A percentile compares a stretch with the other conserved stretches of the same genome.
phyloP scores from a whole-genome alignment of 257 asterid species.

The Ballota nigra region DNA sequence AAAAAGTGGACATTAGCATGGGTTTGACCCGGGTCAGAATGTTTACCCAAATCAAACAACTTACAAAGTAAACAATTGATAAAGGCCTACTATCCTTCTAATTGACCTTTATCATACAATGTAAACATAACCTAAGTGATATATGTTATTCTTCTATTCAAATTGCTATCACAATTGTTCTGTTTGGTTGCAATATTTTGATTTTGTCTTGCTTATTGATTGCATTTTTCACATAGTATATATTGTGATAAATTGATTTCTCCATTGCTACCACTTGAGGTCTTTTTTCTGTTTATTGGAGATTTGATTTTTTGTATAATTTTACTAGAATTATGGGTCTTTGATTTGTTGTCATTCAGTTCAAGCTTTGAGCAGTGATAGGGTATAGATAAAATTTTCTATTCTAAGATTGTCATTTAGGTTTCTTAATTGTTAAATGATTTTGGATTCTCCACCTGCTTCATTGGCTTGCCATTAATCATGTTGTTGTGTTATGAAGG shows the following conservation, averaged over 20 bases:
- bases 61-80: too few species aligned
- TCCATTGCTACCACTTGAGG: not conserved
- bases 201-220: conserved; percentile 9
- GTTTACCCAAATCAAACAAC: too few species aligned
- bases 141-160: not conserved
- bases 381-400: too few species aligned
- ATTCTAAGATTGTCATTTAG: not conserved
- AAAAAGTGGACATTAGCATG: too few species aligned
- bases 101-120: too few species aligned
- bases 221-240: not conserved
- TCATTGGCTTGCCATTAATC: not conserved
- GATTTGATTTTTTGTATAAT: not conserved
- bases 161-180: not conserved
- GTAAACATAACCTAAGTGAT: too few species aligned
- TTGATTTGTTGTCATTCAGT: too few species aligned
- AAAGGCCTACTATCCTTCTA: too few species aligned
- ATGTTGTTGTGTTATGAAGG: not conserved
- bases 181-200: not conserved
- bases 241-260: not conserved
- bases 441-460: conserved; percentile 6
- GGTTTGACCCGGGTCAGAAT: too few species aligned
- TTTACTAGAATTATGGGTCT: too few species aligned
- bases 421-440: not conserved
- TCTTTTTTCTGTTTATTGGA: not conserved
- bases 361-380: too few species aligned